A percentile compares a stretch with the other conserved stretches of the same genome.
These are phyloP conservation scores for Fusarium scirpi DNA, from an alignment of 2,329 filamentous ascomycete genomes.

Conservation along the genomic window DNA sequence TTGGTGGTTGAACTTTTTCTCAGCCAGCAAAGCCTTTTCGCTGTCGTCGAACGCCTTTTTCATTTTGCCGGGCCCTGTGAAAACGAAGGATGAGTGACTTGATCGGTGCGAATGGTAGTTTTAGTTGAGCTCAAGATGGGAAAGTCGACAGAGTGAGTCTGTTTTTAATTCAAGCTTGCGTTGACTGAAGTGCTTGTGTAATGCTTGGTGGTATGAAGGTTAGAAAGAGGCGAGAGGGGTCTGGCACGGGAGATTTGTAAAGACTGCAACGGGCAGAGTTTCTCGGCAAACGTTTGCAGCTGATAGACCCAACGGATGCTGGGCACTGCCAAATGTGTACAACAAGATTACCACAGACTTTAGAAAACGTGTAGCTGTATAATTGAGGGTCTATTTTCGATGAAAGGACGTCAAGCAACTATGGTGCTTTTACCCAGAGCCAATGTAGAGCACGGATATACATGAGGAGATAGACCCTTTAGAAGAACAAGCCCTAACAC, in stretches of 20 bases:
- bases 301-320: neutral
- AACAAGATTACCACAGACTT: neutral
- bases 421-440: too few species aligned
- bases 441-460: too few species aligned
- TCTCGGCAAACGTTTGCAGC: neutral
- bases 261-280: neutral
- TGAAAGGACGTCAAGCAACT: too few species aligned
- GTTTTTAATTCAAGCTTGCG: too few species aligned
- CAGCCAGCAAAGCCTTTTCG: neutral
- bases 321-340: neutral
- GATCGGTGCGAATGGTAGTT: neutral
- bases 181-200: accelerated
- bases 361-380: accelerated
- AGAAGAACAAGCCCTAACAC: too few species aligned
- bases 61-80: accelerated
- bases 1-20: accelerated
- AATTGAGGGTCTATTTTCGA: neutral
- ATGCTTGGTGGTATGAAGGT: neutral
- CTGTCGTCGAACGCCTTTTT: accelerated
- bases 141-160: neutral
- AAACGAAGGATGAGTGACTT: neutral
- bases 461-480: too few species aligned
- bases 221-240: neutral
- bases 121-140: accelerated
- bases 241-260: neutral